Evolutionary conservation across 495 filamentous ascomycete genomes (phyloP), one percentile per base, ranked within the genome.

Genomic region (Symbiotaphrina buchneri): DNA sequence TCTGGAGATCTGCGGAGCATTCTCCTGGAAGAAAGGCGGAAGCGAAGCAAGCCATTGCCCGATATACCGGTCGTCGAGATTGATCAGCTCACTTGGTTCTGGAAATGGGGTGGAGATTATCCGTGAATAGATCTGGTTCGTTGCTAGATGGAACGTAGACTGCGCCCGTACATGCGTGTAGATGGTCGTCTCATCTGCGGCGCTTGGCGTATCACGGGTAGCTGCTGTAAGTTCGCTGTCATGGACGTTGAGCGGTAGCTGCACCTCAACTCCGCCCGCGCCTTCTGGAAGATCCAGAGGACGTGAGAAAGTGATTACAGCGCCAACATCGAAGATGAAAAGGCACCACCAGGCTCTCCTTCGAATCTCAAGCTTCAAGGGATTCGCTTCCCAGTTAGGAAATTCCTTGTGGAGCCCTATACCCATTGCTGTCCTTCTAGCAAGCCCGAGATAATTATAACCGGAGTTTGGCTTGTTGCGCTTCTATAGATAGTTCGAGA

Each of bases 321-420:
- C 41, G 10, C 47, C 47, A 7, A 34, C 32, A 22, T 48, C 45
- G 26, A 48, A 48, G 13, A 46, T 28, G 21, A 26, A 44, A 21
- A 48, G 28, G 1, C 34, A 26, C 45, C 45, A 48, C 45, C 45
- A 48, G 7, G 39, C 41, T 21, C 45, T 28, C 15, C 45, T 31
- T 8, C 45, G 27, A 1, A 46, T 48, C 30, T 48, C 45, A 21
- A 36, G 31, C 37, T 58, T 49, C 1, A 64, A 46, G n/a, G 57
- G 50, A 34, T 51, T 59, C 36, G 59, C 61, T 31, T 61, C 53
- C 61, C 61, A 64, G 5, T 51, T 51, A 14, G 49, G 59, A 31
- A 65, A 64, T 38, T 64, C 61, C 33, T 65, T 65, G 33, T 65
- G 60, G 14, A 65, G 47, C 6, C 61, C 61, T 19, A 65, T 37